Conservation (phyloP, 1,284 basidiomycete species). For the Apiotrichum veenhuisii region DNA sequence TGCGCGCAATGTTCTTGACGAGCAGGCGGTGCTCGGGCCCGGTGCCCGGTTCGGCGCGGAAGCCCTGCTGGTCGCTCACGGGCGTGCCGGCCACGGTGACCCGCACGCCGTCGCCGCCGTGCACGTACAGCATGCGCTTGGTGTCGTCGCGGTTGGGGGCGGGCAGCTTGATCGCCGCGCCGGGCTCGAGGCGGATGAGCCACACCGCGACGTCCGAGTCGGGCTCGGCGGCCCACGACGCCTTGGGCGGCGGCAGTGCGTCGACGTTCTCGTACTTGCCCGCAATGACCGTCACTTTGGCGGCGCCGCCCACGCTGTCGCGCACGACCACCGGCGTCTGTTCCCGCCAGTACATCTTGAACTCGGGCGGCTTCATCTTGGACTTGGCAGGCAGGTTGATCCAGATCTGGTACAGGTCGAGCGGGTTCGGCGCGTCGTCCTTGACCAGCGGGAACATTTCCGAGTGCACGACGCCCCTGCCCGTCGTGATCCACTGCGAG, state of each 20-base stretch:
- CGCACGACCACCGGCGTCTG: conserved; percentile 9
- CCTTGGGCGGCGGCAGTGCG: conserved; percentile 7
- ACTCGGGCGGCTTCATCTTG: conserved; percentile 13
- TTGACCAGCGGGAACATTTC: conserved; percentile 58
- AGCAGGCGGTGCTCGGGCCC: conserved; percentile 6
- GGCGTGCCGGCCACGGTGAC: conserved; percentile 12
- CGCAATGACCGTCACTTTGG: conserved; percentile 9
- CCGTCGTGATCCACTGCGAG: conserved; percentile 93
- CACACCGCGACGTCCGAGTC: conserved; percentile 16
- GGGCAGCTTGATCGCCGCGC: conserved; percentile 13
- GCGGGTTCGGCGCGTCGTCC: conserved; percentile 6
- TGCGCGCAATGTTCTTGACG: conserved; percentile 9
- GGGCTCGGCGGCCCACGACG: conserved; percentile 15
- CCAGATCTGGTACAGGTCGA: conserved; percentile 18
- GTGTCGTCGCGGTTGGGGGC: conserved; percentile 9
- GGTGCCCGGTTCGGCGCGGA: not conserved
- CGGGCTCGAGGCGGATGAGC: conserved; percentile 15
- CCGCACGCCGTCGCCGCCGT: conserved; percentile 7
- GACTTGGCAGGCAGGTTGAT: conserved; percentile 16
- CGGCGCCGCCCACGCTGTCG: conserved; percentile 8
- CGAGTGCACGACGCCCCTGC: conserved; percentile 63
- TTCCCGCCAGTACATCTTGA: conserved; percentile 18
- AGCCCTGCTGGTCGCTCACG: conserved; percentile 7
- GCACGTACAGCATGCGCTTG: conserved; percentile 16
- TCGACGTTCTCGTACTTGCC: conserved; percentile 14